These are phyloP conservation scores for Entomortierella parvispora DNA, from an alignment of 192 early-diverging fungal species.

Conservation along the genomic window DNA sequence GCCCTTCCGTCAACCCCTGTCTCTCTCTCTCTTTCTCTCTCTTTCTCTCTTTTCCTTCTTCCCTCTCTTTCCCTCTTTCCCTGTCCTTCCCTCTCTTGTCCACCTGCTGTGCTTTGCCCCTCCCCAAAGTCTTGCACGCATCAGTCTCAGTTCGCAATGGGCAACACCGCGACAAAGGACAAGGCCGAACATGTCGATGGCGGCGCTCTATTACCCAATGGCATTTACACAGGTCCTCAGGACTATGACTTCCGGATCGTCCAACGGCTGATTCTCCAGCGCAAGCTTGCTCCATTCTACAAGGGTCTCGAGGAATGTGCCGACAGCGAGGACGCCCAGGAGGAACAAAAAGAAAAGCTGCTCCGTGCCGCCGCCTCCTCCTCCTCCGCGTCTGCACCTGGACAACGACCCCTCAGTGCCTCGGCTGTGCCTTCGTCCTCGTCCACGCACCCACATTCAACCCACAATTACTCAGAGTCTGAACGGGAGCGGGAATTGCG, in stretches of 20 bases:
- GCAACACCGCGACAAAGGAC: constrained; percentile 55
- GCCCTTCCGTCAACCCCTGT: neutral
- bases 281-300: constrained; percentile 90
- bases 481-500: constrained; percentile 39
- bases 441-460: constrained; percentile 30
- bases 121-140: neutral
- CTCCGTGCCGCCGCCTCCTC: constrained; percentile 29
- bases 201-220: constrained; percentile 71
- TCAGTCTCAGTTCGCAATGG: constrained; percentile 26
- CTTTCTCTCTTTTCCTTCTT: neutral
- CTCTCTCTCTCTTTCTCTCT: constrained; percentile 1
- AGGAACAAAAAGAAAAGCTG: constrained; percentile 48
- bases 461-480: constrained; percentile 20
- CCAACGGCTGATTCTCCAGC: constrained; percentile 74
- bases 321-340: constrained; percentile 49
- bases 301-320: constrained; percentile 77
- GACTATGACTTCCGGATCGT: constrained; percentile 84
- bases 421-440: neutral
- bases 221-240: constrained; percentile 75
- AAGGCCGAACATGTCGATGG: constrained; percentile 66
- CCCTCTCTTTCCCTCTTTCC: neutral
- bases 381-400: neutral
- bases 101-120: neutral
- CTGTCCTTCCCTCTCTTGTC: neutral
- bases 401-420: neutral